Evolutionary conservation across 257 asterid genomes (phyloP), one percentile per base, ranked within the genome.

Genomic region (Capsicum chinense): DNA sequence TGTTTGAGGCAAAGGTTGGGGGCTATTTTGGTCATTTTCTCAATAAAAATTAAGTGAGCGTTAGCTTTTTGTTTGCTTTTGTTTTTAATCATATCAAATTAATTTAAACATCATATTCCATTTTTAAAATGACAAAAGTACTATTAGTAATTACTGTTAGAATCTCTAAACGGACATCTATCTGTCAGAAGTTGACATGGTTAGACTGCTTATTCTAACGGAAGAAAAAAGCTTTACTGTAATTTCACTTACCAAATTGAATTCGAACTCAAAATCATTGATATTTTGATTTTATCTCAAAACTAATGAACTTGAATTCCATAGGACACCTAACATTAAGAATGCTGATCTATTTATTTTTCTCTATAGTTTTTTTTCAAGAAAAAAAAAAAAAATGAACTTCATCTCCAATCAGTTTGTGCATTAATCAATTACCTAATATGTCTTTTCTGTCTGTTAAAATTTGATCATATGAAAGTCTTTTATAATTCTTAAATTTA

Each of bases 171-270:
- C 47, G 1, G 80, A 74, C 17, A 64, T 64, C 48, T 10, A 50
- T 21, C 15, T 50, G 81, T 76, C 64, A 52, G 64, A 76, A 76
- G 81, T 52, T 76, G 52, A 52, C 63, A 26, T 21, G 70, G 21
- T 3, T 62, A 37, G 4, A 1, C 42, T n/a, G 68, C 35, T 19
- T 21, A 5, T 12, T 21, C 42, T 21, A 19, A 59, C 5, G 6
- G 9, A 62, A 12, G 4, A n/a, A 21, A 19, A 9, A 21, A 21
- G 0, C 2, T 62, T 66, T 13, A 66, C 73, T 33, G 9, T 11
- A 66, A n/a, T 13, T 66, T 3, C 1, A 21, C 26, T 13, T 26
- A 66, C 47, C 73, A 33, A 66, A 66, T 66, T 11, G 47, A 42
- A 33, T 66, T 33, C 73, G 14, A 37, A 37, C 12, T 37, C 76